A percentile compares a stretch with the other conserved stretches of the same genome.
Conservation (phyloP, 768 basidiomycete genomes). For the Collybia sp. region DNA sequence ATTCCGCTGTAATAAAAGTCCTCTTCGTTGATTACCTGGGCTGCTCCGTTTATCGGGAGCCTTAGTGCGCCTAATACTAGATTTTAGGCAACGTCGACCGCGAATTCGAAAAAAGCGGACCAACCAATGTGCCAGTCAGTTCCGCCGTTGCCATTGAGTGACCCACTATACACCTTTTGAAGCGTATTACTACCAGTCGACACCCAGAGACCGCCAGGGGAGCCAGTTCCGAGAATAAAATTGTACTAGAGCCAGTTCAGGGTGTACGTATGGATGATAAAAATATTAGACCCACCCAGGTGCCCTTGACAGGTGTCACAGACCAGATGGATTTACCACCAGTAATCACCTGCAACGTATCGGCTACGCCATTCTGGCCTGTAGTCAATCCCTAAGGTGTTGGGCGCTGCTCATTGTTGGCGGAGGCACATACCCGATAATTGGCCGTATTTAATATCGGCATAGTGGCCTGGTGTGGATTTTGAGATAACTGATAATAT, state of each 20-base stretch:
- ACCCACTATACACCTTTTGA: slow-evolving; percentile 3
- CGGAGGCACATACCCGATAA: slow-evolving; percentile 1
- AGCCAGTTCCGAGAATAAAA: slow-evolving; percentile 4
- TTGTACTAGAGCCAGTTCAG: neutral
- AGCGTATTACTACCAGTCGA: slow-evolving; percentile 1
- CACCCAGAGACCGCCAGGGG: slow-evolving; percentile 4
- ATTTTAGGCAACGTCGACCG: no score
- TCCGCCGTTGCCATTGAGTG: slow-evolving; percentile 1
- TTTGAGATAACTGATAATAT: neutral
- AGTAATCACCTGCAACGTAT: slow-evolving; percentile 4
- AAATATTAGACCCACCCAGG: neutral
- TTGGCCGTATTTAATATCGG: slow-evolving; percentile 2
- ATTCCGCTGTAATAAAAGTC: slow-evolving; percentile 2
- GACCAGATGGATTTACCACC: slow-evolving; percentile 2
- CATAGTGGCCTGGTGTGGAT: neutral
- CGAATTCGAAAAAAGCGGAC: neutral
- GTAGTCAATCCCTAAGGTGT: no score
- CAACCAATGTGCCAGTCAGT: neutral
- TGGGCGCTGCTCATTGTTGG: no score
- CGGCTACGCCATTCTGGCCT: slow-evolving; percentile 2
- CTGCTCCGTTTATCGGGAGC: slow-evolving; percentile 1
- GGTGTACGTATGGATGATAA: no score
- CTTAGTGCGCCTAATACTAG: neutral
- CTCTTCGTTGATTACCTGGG: slow-evolving; percentile 1
- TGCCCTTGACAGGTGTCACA: slow-evolving; percentile 4